Conservation (phyloP, 2,329 filamentous ascomycete species). For the Penicillium crustosum region DNA sequence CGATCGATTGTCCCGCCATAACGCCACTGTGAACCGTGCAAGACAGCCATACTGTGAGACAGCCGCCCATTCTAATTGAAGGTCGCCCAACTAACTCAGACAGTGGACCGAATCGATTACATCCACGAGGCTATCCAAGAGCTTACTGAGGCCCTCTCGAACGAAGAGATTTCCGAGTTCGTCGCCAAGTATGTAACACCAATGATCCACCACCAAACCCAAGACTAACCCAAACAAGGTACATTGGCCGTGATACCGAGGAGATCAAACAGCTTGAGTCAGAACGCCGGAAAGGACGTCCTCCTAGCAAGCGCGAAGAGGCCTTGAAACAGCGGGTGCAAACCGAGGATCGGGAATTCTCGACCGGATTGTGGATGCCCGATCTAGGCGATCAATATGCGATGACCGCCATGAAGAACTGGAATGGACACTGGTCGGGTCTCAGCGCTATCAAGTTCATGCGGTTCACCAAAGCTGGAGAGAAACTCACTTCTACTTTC, state of each 20-base stretch:
- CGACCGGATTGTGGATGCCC: slow-evolving; percentile 77
- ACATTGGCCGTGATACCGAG: slow-evolving; percentile 37
- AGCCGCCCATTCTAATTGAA: neutral
- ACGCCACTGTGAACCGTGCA: slow-evolving; percentile 67
- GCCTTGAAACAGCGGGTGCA: slow-evolving; percentile 70
- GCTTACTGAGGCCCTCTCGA: slow-evolving; percentile 34
- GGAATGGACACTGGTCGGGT: slow-evolving; percentile 83
- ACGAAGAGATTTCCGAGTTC: slow-evolving; percentile 46
- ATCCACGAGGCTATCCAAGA: slow-evolving; percentile 65
- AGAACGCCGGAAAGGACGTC: slow-evolving; percentile 73
- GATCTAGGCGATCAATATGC: slow-evolving; percentile 70
- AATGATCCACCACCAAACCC: neutral
- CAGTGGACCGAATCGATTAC: slow-evolving; percentile 67
- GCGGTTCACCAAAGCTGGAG: slow-evolving; percentile 66
- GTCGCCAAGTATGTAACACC: slow-evolving; percentile 58
- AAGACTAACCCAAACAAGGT: slow-evolving; percentile 25
- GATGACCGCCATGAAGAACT: slow-evolving; percentile 64
- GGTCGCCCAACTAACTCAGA: neutral
- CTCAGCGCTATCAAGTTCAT: slow-evolving; percentile 75
- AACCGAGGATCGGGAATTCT: slow-evolving; percentile 74
- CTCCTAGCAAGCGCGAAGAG: slow-evolving; percentile 74
- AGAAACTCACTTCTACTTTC: slow-evolving; percentile 69
- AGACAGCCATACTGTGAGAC: slow-evolving; percentile 70
- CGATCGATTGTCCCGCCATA: slow-evolving; percentile 73
- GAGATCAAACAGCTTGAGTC: slow-evolving; percentile 52